Conservation (phyloP, 768 basidiomycete species). For the Tylopilus cervinicoccineus region DNA sequence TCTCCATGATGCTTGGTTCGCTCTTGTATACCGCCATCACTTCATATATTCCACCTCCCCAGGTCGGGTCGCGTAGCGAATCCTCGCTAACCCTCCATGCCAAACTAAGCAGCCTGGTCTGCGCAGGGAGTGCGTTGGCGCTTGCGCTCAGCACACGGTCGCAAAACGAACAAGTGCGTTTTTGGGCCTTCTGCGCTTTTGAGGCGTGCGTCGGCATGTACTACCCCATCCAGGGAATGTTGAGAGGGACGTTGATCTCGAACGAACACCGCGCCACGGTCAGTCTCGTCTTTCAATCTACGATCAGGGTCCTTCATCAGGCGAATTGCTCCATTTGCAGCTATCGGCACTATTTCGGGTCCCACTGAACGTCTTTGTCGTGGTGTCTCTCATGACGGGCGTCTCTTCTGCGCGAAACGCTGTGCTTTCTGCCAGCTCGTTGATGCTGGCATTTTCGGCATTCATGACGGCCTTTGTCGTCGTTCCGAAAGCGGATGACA, state of each 20-base stretch:
- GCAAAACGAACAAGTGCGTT: slow-evolving; percentile 46
- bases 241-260: slow-evolving; percentile 60
- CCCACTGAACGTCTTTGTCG: slow-evolving; percentile 71
- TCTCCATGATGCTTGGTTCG: slow-evolving; percentile 79
- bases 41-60: slow-evolving; percentile 26
- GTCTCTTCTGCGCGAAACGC: slow-evolving; percentile 59
- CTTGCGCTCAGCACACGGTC: slow-evolving; percentile 48
- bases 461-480: slow-evolving; percentile 52
- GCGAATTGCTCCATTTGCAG: slow-evolving; percentile 29
- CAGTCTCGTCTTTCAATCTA: slow-evolving; percentile 14
- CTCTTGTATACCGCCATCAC: slow-evolving; percentile 58
- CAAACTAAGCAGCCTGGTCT: slow-evolving; percentile 61
- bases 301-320: too few relatives aligned
- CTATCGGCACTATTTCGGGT: slow-evolving; percentile 70
- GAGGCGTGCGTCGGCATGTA: slow-evolving; percentile 79
- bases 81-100: slow-evolving; percentile 57
- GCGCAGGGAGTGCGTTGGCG: slow-evolving; percentile 53
- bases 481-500: slow-evolving; percentile 33
- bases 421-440: slow-evolving; percentile 55
- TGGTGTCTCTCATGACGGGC: slow-evolving; percentile 63
- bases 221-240: slow-evolving; percentile 74
- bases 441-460: slow-evolving; percentile 56
- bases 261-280: slow-evolving; percentile 77
- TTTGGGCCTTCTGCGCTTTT: slow-evolving; percentile 72
- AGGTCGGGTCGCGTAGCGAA: slow-evolving; percentile 20